These are phyloP conservation scores for Nitzschia inconspicua DNA, from an alignment of 108 stramenopile genomes.

Conservation along the genomic window DNA sequence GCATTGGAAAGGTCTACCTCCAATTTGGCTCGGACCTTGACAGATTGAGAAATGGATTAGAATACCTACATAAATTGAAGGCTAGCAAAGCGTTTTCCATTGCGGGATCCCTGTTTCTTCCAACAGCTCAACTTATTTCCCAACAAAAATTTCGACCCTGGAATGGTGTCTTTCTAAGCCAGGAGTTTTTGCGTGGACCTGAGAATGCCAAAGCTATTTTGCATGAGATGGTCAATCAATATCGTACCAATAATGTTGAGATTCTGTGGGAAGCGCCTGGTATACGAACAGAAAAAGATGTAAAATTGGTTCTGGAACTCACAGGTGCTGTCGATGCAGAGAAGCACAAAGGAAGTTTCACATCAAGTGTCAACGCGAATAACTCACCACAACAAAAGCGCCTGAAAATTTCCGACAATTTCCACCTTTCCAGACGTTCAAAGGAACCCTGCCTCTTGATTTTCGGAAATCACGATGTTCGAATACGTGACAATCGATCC, in stretches of 20 bases:
- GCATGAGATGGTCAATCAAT: constrained; percentile 33
- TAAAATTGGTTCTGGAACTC: constrained; percentile 12
- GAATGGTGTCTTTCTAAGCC: constrained; percentile 45
- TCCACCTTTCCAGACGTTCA: not conserved
- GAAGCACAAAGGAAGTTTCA: no score
- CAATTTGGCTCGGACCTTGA: constrained; percentile 42
- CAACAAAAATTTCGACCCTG: constrained; percentile 60
- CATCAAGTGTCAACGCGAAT: no score
- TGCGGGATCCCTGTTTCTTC: constrained; percentile 38
- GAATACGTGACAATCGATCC: constrained; percentile 34
- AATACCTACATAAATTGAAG: not conserved
- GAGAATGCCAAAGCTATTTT: constrained; percentile 25
- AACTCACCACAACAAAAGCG: no score
- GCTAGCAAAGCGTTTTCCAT: not conserved
- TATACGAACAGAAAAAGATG: constrained; percentile 45
- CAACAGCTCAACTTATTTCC: constrained; percentile 40
- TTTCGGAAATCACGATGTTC: constrained; percentile 42
- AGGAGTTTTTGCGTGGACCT: constrained; percentile 26
- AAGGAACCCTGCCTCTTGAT: constrained; percentile 12
- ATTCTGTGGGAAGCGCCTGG: constrained; percentile 52
- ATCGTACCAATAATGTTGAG: constrained; percentile 21
- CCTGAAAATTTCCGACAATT: not conserved
- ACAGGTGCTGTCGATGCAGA: not conserved
- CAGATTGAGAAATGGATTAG: constrained; percentile 16
- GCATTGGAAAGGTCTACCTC: constrained; percentile 31